Conservation (phyloP, 257 asterid species). For the Datura wrightii region DNA sequence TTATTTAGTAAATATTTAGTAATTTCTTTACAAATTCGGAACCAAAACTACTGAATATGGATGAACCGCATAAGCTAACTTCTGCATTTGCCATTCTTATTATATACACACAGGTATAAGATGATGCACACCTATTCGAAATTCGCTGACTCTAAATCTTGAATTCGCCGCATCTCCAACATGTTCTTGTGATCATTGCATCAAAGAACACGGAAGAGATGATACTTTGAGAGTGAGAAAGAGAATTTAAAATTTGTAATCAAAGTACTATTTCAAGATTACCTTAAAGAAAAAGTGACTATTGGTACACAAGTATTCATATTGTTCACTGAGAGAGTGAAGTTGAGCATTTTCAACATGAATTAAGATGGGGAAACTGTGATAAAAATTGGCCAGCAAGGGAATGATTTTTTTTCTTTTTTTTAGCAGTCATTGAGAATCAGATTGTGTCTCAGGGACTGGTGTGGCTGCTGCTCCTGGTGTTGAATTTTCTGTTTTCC, state of each 20-base stretch:
- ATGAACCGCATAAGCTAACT: too few species aligned
- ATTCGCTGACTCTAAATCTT: neutral
- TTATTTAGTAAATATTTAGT: too few species aligned
- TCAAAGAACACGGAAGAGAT: neutral
- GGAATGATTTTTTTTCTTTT: neutral
- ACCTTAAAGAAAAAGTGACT: neutral
- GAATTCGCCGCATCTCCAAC: neutral
- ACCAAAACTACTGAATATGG: too few species aligned
- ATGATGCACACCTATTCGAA: neutral
- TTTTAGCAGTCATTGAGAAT: conserved; percentile 15
- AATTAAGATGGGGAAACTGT: neutral
- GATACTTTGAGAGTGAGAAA: neutral
- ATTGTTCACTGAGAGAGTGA: conserved; percentile 59
- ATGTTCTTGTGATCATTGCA: neutral
- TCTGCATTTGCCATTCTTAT: too few species aligned
- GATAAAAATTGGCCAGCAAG: conserved; percentile 9
- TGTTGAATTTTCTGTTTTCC: conserved; percentile 40
- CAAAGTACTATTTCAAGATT: neutral
- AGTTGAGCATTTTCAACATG: conserved; percentile 18
- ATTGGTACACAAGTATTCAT: neutral
- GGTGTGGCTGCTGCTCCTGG: conserved; percentile 43
- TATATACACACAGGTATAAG: neutral
- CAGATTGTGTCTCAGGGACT: conserved; percentile 20
- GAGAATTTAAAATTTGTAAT: neutral
- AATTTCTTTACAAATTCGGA: too few species aligned